A percentile compares a stretch with the other conserved stretches of the same genome.
These are phyloP conservation scores for Ascocoryne sarcoides DNA, from an alignment of 2,329 filamentous ascomycete genomes.

Conservation along the genomic window DNA sequence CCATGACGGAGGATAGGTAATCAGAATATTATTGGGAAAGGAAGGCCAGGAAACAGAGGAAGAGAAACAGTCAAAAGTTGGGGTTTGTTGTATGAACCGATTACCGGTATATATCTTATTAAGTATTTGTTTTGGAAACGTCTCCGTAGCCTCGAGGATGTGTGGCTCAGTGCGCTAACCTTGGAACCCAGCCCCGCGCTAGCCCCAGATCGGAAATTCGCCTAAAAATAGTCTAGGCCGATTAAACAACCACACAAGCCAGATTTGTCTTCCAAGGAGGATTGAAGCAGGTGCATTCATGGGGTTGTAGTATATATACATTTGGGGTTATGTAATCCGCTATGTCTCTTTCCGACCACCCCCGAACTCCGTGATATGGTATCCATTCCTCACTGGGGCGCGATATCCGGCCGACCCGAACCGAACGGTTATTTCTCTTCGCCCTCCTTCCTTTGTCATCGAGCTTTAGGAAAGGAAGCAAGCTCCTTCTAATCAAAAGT, in stretches of 20 bases:
- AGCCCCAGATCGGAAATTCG: background rate
- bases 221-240: background rate
- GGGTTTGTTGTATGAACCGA: background rate
- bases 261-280: background rate
- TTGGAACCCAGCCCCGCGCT: background rate
- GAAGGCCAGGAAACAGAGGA: no score
- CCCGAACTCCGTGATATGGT: no score
- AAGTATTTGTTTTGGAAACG: background rate
- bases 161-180: background rate
- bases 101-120: background rate
- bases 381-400: no score
- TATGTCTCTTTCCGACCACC: no score
- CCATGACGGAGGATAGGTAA: no score
- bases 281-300: background rate
- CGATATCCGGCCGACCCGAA: no score
- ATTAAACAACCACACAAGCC: background rate
- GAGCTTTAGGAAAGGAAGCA: no score
- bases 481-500: no score
- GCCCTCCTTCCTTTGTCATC: no score
- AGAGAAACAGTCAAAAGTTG: background rate
- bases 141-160: background rate
- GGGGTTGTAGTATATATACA: conserved; percentile 4
- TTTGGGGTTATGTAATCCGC: background rate
- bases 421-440: no score
- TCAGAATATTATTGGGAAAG: no score